Evolutionary conservation across 1,284 basidiomycete genomes (phyloP).

Genomic region (Serendipita sp.): DNA sequence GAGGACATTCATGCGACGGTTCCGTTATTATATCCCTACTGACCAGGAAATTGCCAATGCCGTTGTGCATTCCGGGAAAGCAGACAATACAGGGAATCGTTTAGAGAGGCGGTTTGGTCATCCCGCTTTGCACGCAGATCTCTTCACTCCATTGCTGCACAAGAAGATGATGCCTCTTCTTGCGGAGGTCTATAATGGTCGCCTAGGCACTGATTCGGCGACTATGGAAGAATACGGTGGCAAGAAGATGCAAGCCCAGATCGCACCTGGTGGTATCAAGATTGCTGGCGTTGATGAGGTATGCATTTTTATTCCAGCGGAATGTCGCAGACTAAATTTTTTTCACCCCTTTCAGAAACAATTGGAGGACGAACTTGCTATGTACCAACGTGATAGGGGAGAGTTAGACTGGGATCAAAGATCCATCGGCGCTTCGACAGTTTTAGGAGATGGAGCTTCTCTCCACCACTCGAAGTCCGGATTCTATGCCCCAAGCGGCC

Average conservation of each 20-base stretch:
- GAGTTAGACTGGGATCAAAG: conserved; percentile 68
- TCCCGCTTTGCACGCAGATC: conserved; percentile 60
- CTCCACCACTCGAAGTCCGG: conserved; percentile 31
- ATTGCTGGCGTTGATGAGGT: conserved; percentile 67
- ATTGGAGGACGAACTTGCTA: conserved; percentile 57
- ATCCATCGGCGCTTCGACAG: conserved; percentile 42
- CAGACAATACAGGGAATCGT: conserved; percentile 52
- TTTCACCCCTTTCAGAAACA: conserved; percentile 31
- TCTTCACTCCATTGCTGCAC: conserved; percentile 81
- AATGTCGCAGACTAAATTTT: neutral
- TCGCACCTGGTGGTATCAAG: conserved; percentile 59
- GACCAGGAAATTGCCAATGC: conserved; percentile 56
- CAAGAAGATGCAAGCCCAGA: conserved; percentile 52
- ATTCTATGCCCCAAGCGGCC: conserved; percentile 28
- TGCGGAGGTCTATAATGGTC: conserved; percentile 58
- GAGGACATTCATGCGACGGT: conserved; percentile 50
- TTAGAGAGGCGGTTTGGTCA: conserved; percentile 78
- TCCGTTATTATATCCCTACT: conserved; percentile 66
- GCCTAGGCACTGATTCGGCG: conserved; percentile 45
- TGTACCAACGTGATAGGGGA: conserved; percentile 63
- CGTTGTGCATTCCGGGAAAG: conserved; percentile 54
- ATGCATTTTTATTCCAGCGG: conserved; percentile 11
- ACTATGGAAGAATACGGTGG: conserved; percentile 62
- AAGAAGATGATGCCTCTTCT: conserved; percentile 70
- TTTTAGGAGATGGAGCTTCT: conserved; percentile 31